phyloP scores from a whole-genome alignment of 2,329 filamentous ascomycete genomes.

The Aspergillus spinulosporus region DNA sequence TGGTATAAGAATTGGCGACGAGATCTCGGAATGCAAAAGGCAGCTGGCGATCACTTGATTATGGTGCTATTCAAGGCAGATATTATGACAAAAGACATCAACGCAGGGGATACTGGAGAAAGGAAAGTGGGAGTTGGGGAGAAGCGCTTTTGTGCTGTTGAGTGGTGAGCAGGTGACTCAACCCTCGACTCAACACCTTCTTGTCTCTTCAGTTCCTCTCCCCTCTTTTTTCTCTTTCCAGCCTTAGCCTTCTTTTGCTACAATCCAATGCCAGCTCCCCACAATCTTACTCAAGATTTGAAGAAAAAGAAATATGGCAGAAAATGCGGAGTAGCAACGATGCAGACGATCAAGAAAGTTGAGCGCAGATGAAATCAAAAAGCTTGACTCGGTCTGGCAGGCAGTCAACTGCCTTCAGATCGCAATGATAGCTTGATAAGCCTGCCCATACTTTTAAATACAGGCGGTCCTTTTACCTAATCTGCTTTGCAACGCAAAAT shows the following conservation, averaged over 20 bases:
- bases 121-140: neutral
- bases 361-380: neutral
- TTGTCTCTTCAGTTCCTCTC: no score
- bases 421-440: conserved; percentile 1
- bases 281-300: neutral
- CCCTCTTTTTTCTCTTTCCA: neutral
- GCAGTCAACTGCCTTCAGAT: conserved; percentile 4
- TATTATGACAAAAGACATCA: conserved; percentile 8
- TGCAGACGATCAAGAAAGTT: neutral
- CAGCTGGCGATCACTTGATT: neutral
- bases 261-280: conserved; percentile 3
- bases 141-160: neutral
- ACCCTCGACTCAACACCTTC: neutral
- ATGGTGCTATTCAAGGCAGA: conserved; percentile 10
- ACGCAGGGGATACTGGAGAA: neutral
- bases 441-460: conserved; percentile 5
- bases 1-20: conserved; percentile 20
- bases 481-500: conserved; percentile 13
- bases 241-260: neutral
- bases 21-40: conserved; percentile 9
- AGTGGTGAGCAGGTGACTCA: conserved; percentile 14
- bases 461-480: conserved; percentile 23
- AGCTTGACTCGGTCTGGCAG: conserved; percentile 1
- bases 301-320: conserved; percentile 2
- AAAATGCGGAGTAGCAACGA: neutral